A percentile compares a stretch with the other conserved stretches of the same genome.
Conservation (phyloP, 73 alveolate species). For the Halteria grandinella region DNA sequence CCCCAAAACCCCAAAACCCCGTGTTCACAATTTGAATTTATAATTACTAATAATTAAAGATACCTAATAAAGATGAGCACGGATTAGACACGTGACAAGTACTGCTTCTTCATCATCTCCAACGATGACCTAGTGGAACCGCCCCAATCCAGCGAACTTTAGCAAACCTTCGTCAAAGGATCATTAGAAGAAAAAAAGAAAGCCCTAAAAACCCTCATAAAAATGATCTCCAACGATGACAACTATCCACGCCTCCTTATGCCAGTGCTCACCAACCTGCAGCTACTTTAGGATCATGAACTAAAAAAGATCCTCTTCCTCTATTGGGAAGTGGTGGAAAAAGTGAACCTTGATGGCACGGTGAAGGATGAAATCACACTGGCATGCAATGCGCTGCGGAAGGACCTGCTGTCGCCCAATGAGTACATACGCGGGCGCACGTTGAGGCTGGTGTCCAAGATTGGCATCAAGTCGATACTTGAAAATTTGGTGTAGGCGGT, state of each 20-base stretch:
- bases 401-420: slow-evolving; percentile 95
- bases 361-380: slow-evolving; percentile 96
- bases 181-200: slow-evolving; percentile 85
- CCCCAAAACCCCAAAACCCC: background rate
- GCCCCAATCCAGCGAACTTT: slow-evolving; percentile 55
- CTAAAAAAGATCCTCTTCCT: slow-evolving; percentile 90
- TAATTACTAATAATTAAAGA: background rate
- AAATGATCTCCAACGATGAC: slow-evolving; percentile 91
- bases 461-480: slow-evolving; percentile 85
- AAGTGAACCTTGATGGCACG: slow-evolving; percentile 92
- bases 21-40: background rate
- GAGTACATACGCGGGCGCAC: slow-evolving; percentile 97
- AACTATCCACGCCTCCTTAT: slow-evolving; percentile 90
- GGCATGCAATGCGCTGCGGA: slow-evolving; percentile 96
- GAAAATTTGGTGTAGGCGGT: slow-evolving; percentile 90
- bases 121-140: slow-evolving; percentile 55
- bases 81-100: slow-evolving; percentile 42
- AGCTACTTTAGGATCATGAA: slow-evolving; percentile 85
- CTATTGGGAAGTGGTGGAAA: slow-evolving; percentile 98
- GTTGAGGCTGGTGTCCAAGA: slow-evolving; percentile 88
- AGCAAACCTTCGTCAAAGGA: slow-evolving; percentile 77
- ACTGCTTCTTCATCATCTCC: slow-evolving; percentile 52
- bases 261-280: slow-evolving; percentile 86
- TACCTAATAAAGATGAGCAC: background rate
- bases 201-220: slow-evolving; percentile 89